Conservation (phyloP, 202 grass and related monocot genomes). For the Setaria italica region DNA sequence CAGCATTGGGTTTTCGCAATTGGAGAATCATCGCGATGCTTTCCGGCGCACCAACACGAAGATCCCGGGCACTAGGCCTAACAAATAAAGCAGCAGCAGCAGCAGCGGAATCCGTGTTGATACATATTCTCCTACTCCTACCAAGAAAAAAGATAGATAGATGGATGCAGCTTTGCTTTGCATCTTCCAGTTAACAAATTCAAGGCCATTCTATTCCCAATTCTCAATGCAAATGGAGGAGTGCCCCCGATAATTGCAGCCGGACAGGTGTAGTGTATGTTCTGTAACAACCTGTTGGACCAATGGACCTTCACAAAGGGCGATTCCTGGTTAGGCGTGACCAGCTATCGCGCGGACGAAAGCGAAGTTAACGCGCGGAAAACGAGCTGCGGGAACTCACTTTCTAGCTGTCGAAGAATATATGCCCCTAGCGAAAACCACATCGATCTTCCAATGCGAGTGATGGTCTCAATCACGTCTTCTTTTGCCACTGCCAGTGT, state of each 20-base stretch:
- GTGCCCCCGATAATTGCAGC: not conserved
- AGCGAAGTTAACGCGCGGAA: slow-evolving; percentile 23
- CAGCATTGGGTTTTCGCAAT: not conserved
- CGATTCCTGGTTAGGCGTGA: slow-evolving; percentile 35
- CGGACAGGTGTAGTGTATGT: not conserved
- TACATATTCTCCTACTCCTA: not conserved
- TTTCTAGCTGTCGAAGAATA: slow-evolving; percentile 42
- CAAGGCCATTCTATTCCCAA: not conserved
- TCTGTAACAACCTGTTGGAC: not conserved
- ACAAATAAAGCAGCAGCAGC: slow-evolving; percentile 1
- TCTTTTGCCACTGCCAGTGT: not conserved
- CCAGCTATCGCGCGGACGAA: slow-evolving; percentile 3
- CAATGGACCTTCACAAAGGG: not conserved
- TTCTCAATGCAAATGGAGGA: not conserved
- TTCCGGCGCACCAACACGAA: slow-evolving; percentile 25
- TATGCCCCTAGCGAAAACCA: not conserved
- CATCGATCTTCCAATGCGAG: slow-evolving; percentile 1
- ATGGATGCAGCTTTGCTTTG: slow-evolving; percentile 15
- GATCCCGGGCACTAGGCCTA: not conserved
- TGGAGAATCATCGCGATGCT: slow-evolving; percentile 3
- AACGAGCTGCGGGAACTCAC: slow-evolving; percentile 18
- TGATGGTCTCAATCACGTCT: not conserved
- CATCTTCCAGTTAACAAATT: not conserved
- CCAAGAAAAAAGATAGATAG: not conserved
- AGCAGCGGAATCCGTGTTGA: not conserved